phyloP scores from a whole-genome alignment of 2,329 filamentous ascomycete genomes.

The Fusarium sp. region DNA sequence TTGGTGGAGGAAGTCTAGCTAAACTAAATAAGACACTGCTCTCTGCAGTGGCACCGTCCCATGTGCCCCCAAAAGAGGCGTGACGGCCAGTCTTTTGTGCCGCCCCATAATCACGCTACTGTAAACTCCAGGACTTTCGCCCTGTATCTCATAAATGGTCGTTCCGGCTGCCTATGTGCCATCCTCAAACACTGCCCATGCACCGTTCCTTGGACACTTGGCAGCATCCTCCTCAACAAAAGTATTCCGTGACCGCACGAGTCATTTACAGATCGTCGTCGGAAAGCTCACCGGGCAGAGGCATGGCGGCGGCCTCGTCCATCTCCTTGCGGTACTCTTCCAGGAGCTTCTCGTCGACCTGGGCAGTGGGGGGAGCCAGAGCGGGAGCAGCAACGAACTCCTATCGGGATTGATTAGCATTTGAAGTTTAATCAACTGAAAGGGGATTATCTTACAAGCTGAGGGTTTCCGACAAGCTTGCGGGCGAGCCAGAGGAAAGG shows the following conservation, averaged over 20 bases:
- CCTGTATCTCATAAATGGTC: constrained; percentile 57
- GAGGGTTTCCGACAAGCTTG: constrained; percentile 95
- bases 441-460: constrained; percentile 38
- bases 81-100: constrained; percentile 49
- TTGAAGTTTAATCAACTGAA: neutral
- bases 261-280: constrained; percentile 72
- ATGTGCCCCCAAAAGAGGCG: constrained; percentile 51
- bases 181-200: constrained; percentile 48
- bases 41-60: constrained; percentile 52
- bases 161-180: constrained; percentile 52
- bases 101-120: constrained; percentile 55
- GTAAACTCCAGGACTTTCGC: constrained; percentile 52
- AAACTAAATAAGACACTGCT: constrained; percentile 51
- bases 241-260: constrained; percentile 47
- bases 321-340: constrained; percentile 91
- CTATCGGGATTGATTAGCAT: constrained; percentile 61
- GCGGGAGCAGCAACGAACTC: constrained; percentile 97
- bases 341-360: constrained; percentile 87
- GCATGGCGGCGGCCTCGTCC: constrained; percentile 80
- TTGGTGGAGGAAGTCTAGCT: constrained; percentile 55
- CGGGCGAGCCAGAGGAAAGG: constrained; percentile 99
- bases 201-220: constrained; percentile 40
- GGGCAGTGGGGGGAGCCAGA: constrained; percentile 91
- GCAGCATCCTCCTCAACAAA: constrained; percentile 50
- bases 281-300: constrained; percentile 95